Percentiles rank a stretch among this genome's conserved stretches.
Conservation (phyloP, 495 filamentous ascomycete species). For the Talaromyces stipitatus region DNA sequence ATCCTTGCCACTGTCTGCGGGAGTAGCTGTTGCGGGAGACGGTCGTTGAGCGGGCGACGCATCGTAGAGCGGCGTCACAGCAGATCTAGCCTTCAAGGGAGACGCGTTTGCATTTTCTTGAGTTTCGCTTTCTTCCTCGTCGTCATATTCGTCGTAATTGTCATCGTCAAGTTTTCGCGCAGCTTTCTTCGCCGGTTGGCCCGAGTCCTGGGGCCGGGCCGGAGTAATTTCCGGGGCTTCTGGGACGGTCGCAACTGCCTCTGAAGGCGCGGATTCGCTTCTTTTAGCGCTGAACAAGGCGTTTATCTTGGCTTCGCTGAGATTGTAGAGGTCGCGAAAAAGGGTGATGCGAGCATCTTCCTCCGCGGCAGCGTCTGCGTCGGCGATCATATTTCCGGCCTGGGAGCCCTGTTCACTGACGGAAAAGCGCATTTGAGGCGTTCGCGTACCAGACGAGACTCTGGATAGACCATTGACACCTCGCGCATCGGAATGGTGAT, state of each 20-base stretch:
- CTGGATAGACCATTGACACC: conserved; percentile 41
- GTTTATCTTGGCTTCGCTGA: conserved; percentile 54
- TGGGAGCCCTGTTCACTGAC: conserved; percentile 40
- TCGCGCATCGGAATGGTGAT: conserved; percentile 34
- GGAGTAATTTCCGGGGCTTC: conserved; percentile 11
- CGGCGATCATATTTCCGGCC: conserved; percentile 39
- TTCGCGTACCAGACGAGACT: conserved; percentile 36
- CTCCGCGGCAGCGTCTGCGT: conserved; percentile 45
- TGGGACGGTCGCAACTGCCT: conserved; percentile 15
- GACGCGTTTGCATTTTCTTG: conserved; percentile 48
- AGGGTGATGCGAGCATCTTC: conserved; percentile 57
- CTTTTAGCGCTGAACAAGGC: conserved; percentile 47
- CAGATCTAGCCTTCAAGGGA: conserved; percentile 53
- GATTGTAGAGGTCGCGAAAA: conserved; percentile 53
- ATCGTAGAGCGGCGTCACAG: conserved; percentile 30
- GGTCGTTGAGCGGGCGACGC: conserved; percentile 22
- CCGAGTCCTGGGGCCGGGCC: conserved; percentile 18
- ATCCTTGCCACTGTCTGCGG: conserved; percentile 30
- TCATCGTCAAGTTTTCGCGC: conserved; percentile 74
- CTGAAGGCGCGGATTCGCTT: conserved; percentile 22
- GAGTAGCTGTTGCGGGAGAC: conserved; percentile 19
- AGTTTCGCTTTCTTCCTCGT: conserved; percentile 81
- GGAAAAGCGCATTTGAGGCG: conserved; percentile 41
- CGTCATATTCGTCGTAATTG: conserved; percentile 72
- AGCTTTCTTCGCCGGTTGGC: conserved; percentile 46